Conservation (phyloP, 768 basidiomycete species). For the Lepiota brunneoincarnata region DNA sequence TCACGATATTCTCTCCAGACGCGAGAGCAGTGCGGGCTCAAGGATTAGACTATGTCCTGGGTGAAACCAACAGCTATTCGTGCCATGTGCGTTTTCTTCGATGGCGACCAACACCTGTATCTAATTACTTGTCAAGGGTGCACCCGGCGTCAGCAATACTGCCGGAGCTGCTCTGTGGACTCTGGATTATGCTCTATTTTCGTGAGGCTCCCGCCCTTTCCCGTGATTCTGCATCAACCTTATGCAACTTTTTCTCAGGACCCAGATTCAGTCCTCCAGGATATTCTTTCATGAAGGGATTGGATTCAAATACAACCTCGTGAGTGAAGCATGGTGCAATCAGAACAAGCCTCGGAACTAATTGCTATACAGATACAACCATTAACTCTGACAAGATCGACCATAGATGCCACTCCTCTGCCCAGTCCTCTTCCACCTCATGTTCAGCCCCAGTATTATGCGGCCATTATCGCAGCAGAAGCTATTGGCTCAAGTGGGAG, state of each 20-base stretch:
- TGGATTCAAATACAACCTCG: slow-evolving; percentile 71
- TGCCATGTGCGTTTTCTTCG: slow-evolving; percentile 32
- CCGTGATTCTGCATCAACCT: background rate
- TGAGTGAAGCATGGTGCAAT: slow-evolving; percentile 19
- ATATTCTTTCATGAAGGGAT: slow-evolving; percentile 67
- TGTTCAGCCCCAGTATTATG: slow-evolving; percentile 67
- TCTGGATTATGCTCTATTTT: slow-evolving; percentile 62
- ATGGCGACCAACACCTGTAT: background rate
- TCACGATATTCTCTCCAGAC: slow-evolving; percentile 50
- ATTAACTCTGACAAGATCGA: slow-evolving; percentile 52
- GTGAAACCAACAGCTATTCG: slow-evolving; percentile 56
- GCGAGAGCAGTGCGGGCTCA: slow-evolving; percentile 44
- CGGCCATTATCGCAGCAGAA: slow-evolving; percentile 57
- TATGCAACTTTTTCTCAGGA: slow-evolving; percentile 17
- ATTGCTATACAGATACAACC: slow-evolving; percentile 55
- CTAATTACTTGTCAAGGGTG: slow-evolving; percentile 26
- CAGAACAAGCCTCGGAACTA: background rate
- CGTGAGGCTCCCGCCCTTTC: slow-evolving; percentile 26
- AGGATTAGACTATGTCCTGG: slow-evolving; percentile 57
- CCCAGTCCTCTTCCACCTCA: slow-evolving; percentile 51
- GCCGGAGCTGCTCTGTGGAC: slow-evolving; percentile 72
- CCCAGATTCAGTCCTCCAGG: slow-evolving; percentile 50
- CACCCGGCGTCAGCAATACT: slow-evolving; percentile 60
- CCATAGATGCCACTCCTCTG: slow-evolving; percentile 50
- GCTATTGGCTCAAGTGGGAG: slow-evolving; percentile 47